Evolutionary conservation across 2,329 filamentous ascomycete species (phyloP), one percentile per base, ranked within the genome.

Genomic region (Xylariaceae sp.): DNA sequence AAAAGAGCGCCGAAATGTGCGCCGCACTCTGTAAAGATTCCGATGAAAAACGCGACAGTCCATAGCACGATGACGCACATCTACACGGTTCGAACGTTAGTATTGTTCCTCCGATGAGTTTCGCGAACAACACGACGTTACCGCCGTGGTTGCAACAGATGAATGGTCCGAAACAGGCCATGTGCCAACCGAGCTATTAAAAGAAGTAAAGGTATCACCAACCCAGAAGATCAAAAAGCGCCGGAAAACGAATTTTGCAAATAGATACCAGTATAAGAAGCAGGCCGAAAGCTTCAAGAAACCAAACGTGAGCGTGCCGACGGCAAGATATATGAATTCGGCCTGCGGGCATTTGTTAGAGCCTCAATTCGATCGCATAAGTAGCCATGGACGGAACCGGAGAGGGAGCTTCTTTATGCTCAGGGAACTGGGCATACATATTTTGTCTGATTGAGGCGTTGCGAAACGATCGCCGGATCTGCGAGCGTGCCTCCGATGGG

Each of bases 231-330:
- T 47, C 12, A 55, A 40, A 17, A 55, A 50, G 22, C 49, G 53
- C 2, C 53, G 41, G 12, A 53, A 42, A 13, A 28, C 17, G 28
- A 47, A 42, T 22, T 49, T 33, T 2, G 49, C 46, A 22, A 55
- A 55, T 3, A 55, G 13, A 10, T 55, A 36, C 49, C 49, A 53
- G 46, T 55, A 55, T 17, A 55, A 39, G 14, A 52, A 53, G 22
- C 28, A 49, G n/a, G 40, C 39, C 2, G 46, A 53, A 3, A 55
- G 22, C 18, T 55, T 55, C 19, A 55, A 22, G 14, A 53, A 22
- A 6, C 50, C 50, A 19, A 49, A 22, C 11, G 45, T 42, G 3
- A 40, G 31, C 11, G 43, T 38, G 7, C 49, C 53, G 4, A 55
- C 2, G 13, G 47, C 16, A 1, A 51, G 39, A 28, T 22, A 44